Evolutionary conservation across 2,329 filamentous ascomycete genomes (phyloP), one percentile per base, ranked within the genome.

Genomic region (Aspergillus sp.): DNA sequence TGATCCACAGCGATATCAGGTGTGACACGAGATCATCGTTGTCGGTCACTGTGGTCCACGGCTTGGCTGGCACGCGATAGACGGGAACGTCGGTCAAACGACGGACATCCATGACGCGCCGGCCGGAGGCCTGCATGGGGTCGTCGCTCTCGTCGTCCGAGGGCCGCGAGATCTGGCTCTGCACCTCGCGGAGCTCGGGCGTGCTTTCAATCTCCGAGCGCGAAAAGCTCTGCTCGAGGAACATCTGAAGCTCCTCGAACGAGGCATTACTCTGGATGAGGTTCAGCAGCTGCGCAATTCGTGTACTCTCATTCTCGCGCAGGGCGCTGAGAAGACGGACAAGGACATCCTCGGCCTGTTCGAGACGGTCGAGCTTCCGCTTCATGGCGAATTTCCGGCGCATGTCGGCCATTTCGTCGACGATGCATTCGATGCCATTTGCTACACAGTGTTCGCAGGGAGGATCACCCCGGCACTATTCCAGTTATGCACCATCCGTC

Each of bases 1-100:
- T 67, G 16, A 70, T 60, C 56, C 64, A 70, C 10, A 70, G 47
- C 4, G 67, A 69, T 2, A 70, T 50, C 33, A 71, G 49, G 36
- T 70, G 67, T 0, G 67, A 69, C 2, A 70, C 65, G 10, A 69
- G 57, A 38, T 63, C 59, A 14, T 64, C 64, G 44, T 69, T 67
- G 40, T 62, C 60, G 13, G 66, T 70, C 32, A 68, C 61, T 10
- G 55, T 63, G n/a, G 67, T 70, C 66, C 67, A 70, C 4, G 67
- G 65, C 32, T 60, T 64, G 1, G 65, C 66, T 3, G 65, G 65
- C 1, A 68, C 65, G 2, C 56, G 49, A 16, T 59, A 56, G 1
- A 65, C 51, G 2, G 64, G 64, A 13, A 55, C 59, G 43, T 67
- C 65, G 19, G 59, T 57, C 4, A 68, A 53, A 4, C 64, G 60